phyloP scores from a whole-genome alignment of 1,284 basidiomycete species.

The Cutaneotrichosporon cavernicola region DNA sequence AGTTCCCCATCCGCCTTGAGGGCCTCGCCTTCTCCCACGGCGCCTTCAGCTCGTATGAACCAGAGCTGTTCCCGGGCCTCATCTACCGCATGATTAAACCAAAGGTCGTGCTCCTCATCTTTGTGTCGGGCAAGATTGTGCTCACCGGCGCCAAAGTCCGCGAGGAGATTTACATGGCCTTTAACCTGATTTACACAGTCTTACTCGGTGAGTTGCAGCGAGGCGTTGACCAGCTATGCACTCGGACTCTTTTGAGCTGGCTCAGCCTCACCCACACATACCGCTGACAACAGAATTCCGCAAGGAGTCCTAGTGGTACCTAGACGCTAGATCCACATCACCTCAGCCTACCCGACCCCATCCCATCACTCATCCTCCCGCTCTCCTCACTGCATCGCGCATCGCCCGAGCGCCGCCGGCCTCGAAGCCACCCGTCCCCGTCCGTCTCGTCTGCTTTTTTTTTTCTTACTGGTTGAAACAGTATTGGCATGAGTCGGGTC shows the following conservation, averaged over 20 bases:
- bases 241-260: too few relatives aligned
- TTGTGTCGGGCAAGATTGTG: constrained; percentile 99
- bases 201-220: constrained; percentile 56
- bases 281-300: constrained; percentile 40
- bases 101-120: constrained; percentile 97
- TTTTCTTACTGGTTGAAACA: neutral
- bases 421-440: neutral
- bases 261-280: too few relatives aligned
- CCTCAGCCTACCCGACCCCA: neutral
- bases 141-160: constrained; percentile 98
- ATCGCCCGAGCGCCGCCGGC: neutral
- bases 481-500: neutral
- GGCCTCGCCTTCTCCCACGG: constrained; percentile 98
- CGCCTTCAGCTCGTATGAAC: constrained; percentile 96
- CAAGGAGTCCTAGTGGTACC: constrained; percentile 39
- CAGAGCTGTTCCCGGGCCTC: constrained; percentile 96
- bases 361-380: neutral
- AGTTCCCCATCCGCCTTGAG: constrained; percentile 98
- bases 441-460: neutral
- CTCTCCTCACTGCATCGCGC: constrained; percentile 3
- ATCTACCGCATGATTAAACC: constrained; percentile 99
- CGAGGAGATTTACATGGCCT: constrained; percentile 99
- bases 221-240: too few relatives aligned
- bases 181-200: constrained; percentile 98
- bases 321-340: constrained; percentile 3